Base-by-base conservation (phyloP, 1,139 yeast genomes). In the Petasospora fabianii region DNA sequence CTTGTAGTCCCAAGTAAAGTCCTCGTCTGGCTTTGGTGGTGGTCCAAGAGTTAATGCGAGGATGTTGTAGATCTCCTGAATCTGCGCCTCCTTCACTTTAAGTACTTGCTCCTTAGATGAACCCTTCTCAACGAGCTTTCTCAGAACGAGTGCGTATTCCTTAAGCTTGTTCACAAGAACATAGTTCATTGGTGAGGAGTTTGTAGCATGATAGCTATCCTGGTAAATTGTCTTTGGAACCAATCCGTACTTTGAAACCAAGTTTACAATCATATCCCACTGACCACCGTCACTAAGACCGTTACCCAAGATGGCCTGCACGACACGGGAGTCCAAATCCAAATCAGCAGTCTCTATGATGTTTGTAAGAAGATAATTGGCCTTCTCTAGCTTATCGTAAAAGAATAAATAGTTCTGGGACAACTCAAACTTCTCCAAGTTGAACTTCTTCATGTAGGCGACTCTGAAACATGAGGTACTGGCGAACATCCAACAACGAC, bases 401-500 rank as follows among this genome's bases (percentile, higher is more conserved):
- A 82, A 81, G 62, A 78, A 82, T 44, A 82, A 57, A 56, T 78
- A 81, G 18, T 80, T 68, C 51, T 85, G 94, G 21, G 90, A 80
- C 30, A 85, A 61, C 62, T 83, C 87, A 58, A 84, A 77, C 39
- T 77, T 77, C 49, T 78, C 75, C 53, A 85, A 61, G 38, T 55
- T 80, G 78, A 61, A 77, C 74, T 57, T 74, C 73, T 53, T 72
- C 68, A 62, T 80, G 78, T 34, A 37, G 8, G 44, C 41, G 16
- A 41, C 18, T 32, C 41, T 34, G 41, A 37, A 41, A 15, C 45
- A 42, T 2, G 37, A 74, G 38, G 85, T 79, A 2, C 88, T 74
- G 5, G 95, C 94, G 62, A 84, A 84, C 51, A 85, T 70, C 95
- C 95, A 85, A 62, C 95, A 85, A 52, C 95, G 68, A 26, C 95